These are phyloP conservation scores for Phialocephala subalpina DNA, from an alignment of 2,329 filamentous ascomycete genomes.

Conservation along the genomic window DNA sequence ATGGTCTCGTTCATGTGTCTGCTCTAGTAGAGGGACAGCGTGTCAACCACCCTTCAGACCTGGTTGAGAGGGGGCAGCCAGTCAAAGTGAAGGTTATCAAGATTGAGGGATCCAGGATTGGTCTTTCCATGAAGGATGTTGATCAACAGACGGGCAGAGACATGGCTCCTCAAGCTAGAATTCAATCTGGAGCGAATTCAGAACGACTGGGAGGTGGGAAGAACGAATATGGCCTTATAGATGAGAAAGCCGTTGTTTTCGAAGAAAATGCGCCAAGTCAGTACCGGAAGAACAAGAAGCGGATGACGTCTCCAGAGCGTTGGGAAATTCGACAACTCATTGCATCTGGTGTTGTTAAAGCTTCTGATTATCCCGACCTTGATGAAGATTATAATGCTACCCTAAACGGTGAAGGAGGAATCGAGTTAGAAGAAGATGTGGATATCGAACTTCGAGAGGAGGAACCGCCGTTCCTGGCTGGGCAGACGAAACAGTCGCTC, in stretches of 20 bases:
- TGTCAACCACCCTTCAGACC: conserved; percentile 90
- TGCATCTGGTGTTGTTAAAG: conserved; percentile 91
- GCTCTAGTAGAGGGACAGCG: conserved; percentile 84
- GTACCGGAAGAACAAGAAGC: conserved; percentile 76
- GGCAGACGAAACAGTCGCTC: conserved; percentile 95
- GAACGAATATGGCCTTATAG: conserved; percentile 62
- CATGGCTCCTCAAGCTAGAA: conserved; percentile 76
- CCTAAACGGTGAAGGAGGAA: conserved; percentile 82
- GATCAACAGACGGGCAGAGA: conserved; percentile 90
- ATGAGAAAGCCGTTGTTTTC: conserved; percentile 65
- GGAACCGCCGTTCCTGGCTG: conserved; percentile 93
- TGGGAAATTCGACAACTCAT: conserved; percentile 99
- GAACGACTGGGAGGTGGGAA: conserved; percentile 76
- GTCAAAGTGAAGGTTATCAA: conserved; percentile 95
- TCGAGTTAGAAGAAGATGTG: conserved; percentile 94
- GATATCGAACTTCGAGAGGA: conserved; percentile 98
- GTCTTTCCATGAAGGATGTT: conserved; percentile 96
- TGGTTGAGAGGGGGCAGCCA: conserved; percentile 79
- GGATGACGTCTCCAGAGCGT: conserved; percentile 94
- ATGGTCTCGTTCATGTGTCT: conserved; percentile 93
- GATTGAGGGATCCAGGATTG: conserved; percentile 82
- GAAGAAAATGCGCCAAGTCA: conserved; percentile 63
- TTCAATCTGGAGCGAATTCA: conserved; percentile 91
- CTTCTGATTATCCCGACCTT: conserved; percentile 91
- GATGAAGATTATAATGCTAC: conserved; percentile 94